A percentile compares a stretch with the other conserved stretches of the same genome.
Evolutionary conservation across 371 early-diverging fungal species (phyloP).

Genomic region (Lichtheimia ornata): DNA sequence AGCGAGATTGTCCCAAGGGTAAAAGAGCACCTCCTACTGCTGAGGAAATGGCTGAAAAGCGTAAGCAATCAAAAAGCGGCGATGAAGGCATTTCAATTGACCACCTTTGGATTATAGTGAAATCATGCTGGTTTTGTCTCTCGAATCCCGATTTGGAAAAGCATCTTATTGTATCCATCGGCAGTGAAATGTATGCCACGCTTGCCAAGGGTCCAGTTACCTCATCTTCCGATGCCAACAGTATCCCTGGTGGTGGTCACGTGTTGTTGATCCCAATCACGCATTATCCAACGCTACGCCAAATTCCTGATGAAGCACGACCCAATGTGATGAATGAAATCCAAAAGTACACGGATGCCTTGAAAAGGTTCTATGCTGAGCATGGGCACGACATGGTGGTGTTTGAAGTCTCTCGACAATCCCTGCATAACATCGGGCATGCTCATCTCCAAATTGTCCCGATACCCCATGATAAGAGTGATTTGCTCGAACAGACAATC

Average conservation of each 20-base stretch:
- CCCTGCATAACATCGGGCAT: constrained; percentile 49
- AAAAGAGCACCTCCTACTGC: not conserved
- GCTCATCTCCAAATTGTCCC: constrained; percentile 70
- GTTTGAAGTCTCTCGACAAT: constrained; percentile 69
- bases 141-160: constrained; percentile 77
- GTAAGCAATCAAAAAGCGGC: too few relatives aligned
- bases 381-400: constrained; percentile 61
- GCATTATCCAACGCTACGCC: constrained; percentile 62
- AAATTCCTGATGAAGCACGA: constrained; percentile 44
- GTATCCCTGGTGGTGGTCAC: constrained; percentile 72
- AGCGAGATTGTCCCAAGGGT: constrained; percentile 63
- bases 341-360: constrained; percentile 56
- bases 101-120: constrained; percentile 14
- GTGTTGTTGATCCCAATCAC: constrained; percentile 72
- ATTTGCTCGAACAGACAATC: constrained; percentile 31
- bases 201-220: constrained; percentile 77
- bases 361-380: constrained; percentile 46
- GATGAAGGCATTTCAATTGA: too few relatives aligned
- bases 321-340: constrained; percentile 54
- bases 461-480: constrained; percentile 37
- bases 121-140: constrained; percentile 88
- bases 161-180: constrained; percentile 79
- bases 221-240: constrained; percentile 18
- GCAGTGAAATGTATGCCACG: constrained; percentile 70
- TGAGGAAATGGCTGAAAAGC: not conserved